Percentiles rank a stretch among this genome's conserved stretches.
Conservation (phyloP, 2,329 filamentous ascomycete species). For the Pseudogymnoascus verrucosus region DNA sequence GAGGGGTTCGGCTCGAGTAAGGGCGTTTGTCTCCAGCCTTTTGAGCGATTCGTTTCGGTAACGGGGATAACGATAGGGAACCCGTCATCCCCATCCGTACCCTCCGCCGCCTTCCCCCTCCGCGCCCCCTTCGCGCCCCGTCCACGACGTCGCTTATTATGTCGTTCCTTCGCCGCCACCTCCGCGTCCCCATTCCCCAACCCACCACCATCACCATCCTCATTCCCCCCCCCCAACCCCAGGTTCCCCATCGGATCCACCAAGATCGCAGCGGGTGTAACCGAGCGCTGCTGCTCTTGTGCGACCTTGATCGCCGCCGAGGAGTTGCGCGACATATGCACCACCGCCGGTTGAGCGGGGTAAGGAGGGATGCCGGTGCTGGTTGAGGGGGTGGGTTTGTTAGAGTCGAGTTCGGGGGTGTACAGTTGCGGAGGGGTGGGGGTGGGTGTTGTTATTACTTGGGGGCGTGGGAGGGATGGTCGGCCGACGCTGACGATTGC, state of each 20-base stretch:
- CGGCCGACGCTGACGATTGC: constrained; percentile 29
- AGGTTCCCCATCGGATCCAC: constrained; percentile 38
- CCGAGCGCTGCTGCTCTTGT: constrained; percentile 17
- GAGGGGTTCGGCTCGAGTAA: constrained; percentile 54
- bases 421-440: neutral
- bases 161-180: constrained; percentile 16
- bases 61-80: constrained; percentile 35
- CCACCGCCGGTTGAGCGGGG: constrained; percentile 20
- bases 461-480: constrained; percentile 26
- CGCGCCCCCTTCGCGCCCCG: neutral
- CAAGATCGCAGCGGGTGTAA: constrained; percentile 32
- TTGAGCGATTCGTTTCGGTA: constrained; percentile 42
- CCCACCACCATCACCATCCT: no score
- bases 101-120: constrained; percentile 28
- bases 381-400: constrained; percentile 14
- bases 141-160: neutral
- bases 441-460: neutral
- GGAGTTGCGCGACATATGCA: constrained; percentile 9
- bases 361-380: constrained; percentile 23
- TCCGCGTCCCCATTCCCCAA: constrained; percentile 25
- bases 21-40: constrained; percentile 61
- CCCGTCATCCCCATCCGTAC: constrained; percentile 14
- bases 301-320: constrained; percentile 11
- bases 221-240: no score
- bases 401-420: neutral